Base-by-base conservation (phyloP, 305 asterid species). In the Fraxinus xanthoxyloides region DNA sequence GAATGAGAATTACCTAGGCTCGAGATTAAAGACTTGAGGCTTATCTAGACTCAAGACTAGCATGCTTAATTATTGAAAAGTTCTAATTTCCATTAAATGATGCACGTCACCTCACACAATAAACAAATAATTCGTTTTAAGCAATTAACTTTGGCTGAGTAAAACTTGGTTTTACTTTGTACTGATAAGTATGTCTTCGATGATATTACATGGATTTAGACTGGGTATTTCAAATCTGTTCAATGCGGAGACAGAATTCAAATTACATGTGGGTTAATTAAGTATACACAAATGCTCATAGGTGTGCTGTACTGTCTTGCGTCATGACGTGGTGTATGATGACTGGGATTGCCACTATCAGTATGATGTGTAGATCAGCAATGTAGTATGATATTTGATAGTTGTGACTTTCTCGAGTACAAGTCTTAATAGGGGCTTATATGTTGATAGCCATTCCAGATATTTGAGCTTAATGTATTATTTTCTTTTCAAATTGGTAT, bases 371-470 rank as follows among this genome's bases (percentile, higher is more conserved):
- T 24, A 23, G 32, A 63, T 10, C 32, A 63, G 82, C 51, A 73
- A 36, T 43, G 35, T 4, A 76, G 85, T n/a, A 19, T 19, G 15
- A 30, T 40, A 46, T 63, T 21, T 63, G 8, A 31, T 76, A 74
- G 36, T 48, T 80, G 43, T 74, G 70, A 61, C 23, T 77, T 77
- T 86, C 63, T 76, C 74, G 79, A 79, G 15, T 46, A 13, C 40
- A 80, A 28, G 38, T 78, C 24, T 73, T 76, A 36, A 15, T 75
- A 48, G 77, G 74, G 75, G 56, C 69, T 73, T 69, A 72, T 36
- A 28, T 77, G 67, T 24, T 82, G 73, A 65, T 77, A 12, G 72
- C 38, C 72, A 54, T 72, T 82, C 67, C 61, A 24, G 43, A 79
- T 78, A 30, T 15, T 1, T 69, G 9, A 30, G 23, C 10, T 40